A percentile compares a stretch with the other conserved stretches of the same genome.
phyloP scores from a whole-genome alignment of 2,329 filamentous ascomycete species.

The Paraphoma chrysanthemicola region DNA sequence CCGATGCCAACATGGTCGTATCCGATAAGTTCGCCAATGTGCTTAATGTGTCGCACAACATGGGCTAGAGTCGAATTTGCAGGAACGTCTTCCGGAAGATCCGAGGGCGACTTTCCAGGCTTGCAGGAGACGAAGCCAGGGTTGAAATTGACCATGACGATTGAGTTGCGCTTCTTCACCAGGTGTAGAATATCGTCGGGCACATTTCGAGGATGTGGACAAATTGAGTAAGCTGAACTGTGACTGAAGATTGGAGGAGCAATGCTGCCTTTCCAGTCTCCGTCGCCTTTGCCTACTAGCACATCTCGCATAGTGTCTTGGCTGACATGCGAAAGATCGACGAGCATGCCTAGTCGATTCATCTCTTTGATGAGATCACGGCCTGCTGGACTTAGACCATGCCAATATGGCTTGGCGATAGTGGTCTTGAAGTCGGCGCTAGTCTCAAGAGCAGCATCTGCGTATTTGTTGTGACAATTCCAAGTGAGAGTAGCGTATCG shows the following conservation, averaged over 20 bases:
- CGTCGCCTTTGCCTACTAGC: slow-evolving; percentile 61
- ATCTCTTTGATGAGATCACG: slow-evolving; percentile 79
- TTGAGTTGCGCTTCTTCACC: slow-evolving; percentile 73
- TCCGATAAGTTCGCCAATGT: slow-evolving; percentile 84
- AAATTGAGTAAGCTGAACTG: slow-evolving; percentile 79
- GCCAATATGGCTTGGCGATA: slow-evolving; percentile 65
- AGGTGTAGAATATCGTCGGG: slow-evolving; percentile 81
- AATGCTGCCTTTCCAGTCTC: slow-evolving; percentile 71
- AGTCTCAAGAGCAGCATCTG: slow-evolving; percentile 77
- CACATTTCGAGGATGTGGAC: slow-evolving; percentile 89
- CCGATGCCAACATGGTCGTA: slow-evolving; percentile 89
- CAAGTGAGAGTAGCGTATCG: slow-evolving; percentile 90
- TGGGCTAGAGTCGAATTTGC: slow-evolving; percentile 76
- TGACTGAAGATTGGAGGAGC: slow-evolving; percentile 92
- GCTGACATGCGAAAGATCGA: slow-evolving; percentile 82
- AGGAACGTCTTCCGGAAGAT: slow-evolving; percentile 72
- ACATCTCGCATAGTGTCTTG: slow-evolving; percentile 86
- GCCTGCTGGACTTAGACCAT: slow-evolving; percentile 76
- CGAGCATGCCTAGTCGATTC: slow-evolving; percentile 94
- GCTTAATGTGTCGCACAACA: slow-evolving; percentile 78
- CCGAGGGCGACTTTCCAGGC: slow-evolving; percentile 63
- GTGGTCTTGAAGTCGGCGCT: slow-evolving; percentile 50
- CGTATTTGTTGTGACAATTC: slow-evolving; percentile 91
- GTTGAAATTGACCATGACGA: slow-evolving; percentile 92
- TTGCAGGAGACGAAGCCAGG: slow-evolving; percentile 83